These are phyloP conservation scores for Kipferlia bialata DNA, from an alignment of 78 protist genomes.

Conservation along the genomic window DNA sequence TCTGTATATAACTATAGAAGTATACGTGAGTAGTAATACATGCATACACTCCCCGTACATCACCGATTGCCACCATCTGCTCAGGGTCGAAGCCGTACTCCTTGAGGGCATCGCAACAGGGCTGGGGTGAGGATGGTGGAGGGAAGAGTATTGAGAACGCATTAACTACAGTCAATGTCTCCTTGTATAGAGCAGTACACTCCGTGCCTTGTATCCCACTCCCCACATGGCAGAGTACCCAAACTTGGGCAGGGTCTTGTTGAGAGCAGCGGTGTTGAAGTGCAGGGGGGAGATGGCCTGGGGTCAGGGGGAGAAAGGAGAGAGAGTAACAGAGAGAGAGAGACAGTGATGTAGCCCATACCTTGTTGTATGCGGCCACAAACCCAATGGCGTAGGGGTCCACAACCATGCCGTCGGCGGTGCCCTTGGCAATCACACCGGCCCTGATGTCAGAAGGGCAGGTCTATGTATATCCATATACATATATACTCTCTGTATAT, in stretches of 20 bases:
- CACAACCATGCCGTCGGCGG: background rate
- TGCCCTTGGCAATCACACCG: background rate
- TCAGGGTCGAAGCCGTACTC: background rate
- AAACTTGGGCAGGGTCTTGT: no score
- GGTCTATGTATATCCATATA: no score
- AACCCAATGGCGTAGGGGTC: constrained; percentile 12
- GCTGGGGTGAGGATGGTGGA: background rate
- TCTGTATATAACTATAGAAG: background rate
- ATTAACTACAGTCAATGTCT: no score
- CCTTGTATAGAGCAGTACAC: background rate
- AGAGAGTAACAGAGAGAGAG: background rate
- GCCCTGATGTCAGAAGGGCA: background rate
- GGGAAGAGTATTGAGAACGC: no score
- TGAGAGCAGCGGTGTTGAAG: no score
- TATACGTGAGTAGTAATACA: background rate
- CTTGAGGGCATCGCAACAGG: background rate
- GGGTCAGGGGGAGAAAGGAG: background rate
- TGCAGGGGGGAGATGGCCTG: background rate
- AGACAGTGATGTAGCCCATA: background rate
- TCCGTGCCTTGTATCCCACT: constrained; percentile 74
- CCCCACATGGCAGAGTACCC: constrained; percentile 92
- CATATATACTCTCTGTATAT: no score
- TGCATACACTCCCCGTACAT: background rate
- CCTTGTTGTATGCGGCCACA: background rate
- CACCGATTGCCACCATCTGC: background rate